Percentiles rank a stretch among this genome's conserved stretches.
phyloP scores from a whole-genome alignment of 1,284 basidiomycete species.

The Trichosporon sp. region DNA sequence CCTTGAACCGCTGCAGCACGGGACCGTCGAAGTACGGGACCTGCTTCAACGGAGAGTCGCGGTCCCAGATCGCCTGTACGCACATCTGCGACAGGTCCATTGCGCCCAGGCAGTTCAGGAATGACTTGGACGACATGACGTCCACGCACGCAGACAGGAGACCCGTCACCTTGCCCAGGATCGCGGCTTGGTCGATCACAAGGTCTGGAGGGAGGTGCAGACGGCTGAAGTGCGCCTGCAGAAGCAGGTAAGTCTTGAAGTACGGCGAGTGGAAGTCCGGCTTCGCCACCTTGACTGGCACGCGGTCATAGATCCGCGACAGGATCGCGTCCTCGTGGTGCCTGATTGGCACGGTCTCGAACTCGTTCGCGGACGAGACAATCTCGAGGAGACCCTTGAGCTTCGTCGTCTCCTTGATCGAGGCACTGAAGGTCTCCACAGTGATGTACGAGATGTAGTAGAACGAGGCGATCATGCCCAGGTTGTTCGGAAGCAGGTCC shows the following conservation, averaged over 20 bases:
- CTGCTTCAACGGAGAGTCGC: slow-evolving; percentile 87
- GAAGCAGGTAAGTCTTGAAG: slow-evolving; percentile 95
- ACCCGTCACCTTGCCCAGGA: slow-evolving; percentile 85
- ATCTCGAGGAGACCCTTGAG: slow-evolving; percentile 95
- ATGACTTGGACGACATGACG: slow-evolving; percentile 95
- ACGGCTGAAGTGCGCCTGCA: slow-evolving; percentile 95
- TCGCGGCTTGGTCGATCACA: slow-evolving; percentile 77
- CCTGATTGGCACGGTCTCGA: slow-evolving; percentile 88
- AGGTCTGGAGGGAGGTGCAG: slow-evolving; percentile 87
- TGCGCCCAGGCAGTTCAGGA: slow-evolving; percentile 86
- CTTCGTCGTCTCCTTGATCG: slow-evolving; percentile 94
- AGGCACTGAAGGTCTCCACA: slow-evolving; percentile 92
- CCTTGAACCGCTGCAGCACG: slow-evolving; percentile 78
- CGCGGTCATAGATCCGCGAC: slow-evolving; percentile 88
- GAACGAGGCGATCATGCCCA: slow-evolving; percentile 87
- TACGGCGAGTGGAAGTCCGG: slow-evolving; percentile 87
- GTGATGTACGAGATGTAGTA: slow-evolving; percentile 73
- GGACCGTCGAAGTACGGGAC: slow-evolving; percentile 91
- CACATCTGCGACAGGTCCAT: slow-evolving; percentile 99
- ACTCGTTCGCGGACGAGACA: slow-evolving; percentile 91
- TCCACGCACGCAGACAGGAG: slow-evolving; percentile 89
- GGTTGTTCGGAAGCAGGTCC: slow-evolving; percentile 83
- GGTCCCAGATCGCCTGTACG: slow-evolving; percentile 96
- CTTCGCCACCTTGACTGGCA: slow-evolving; percentile 86
- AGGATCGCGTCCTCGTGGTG: slow-evolving; percentile 79